A percentile compares a stretch with the other conserved stretches of the same genome.
Conservation (phyloP, 2,329 filamentous ascomycete species). For the Trichophyton equinum region DNA sequence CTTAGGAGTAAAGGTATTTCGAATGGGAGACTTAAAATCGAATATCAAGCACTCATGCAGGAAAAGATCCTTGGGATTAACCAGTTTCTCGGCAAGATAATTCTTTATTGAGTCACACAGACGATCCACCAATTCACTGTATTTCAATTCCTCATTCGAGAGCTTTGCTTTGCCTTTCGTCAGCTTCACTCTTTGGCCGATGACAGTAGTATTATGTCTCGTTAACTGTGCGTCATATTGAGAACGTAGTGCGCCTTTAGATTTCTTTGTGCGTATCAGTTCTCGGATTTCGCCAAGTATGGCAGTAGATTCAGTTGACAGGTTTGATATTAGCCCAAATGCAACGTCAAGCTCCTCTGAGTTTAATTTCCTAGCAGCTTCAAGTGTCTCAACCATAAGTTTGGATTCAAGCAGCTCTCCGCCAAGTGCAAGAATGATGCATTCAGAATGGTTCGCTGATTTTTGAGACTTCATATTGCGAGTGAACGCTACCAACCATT, state of each 20-base stretch:
- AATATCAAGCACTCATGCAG: conserved; percentile 48
- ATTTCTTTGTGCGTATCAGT: conserved; percentile 37
- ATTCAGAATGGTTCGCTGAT: conserved; percentile 23
- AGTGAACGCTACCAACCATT: conserved; percentile 19
- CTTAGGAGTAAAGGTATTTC: conserved; percentile 45
- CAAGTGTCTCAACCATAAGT: conserved; percentile 40
- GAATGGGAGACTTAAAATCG: conserved; percentile 45
- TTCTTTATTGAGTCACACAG: conserved; percentile 35
- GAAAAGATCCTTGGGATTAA: conserved; percentile 39
- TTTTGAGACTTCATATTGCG: conserved; percentile 21
- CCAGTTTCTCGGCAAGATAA: conserved; percentile 36
- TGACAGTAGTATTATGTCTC: conserved; percentile 44
- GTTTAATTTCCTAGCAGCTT: conserved; percentile 40
- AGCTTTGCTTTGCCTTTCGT: conserved; percentile 45
- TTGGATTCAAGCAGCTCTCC: conserved; percentile 43
- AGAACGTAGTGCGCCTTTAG: conserved; percentile 50
- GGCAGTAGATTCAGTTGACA: conserved; percentile 26
- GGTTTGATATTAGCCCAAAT: conserved; percentile 26
- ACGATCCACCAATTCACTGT: conserved; percentile 41
- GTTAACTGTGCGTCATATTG: conserved; percentile 57
- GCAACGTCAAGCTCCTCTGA: conserved; percentile 38
- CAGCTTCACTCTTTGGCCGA: conserved; percentile 47
- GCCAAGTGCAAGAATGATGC: conserved; percentile 32
- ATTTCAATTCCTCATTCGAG: conserved; percentile 42
- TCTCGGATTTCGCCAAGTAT: conserved; percentile 37